These are phyloP conservation scores for Pilobolus umbonatus DNA, from an alignment of 192 early-diverging fungal genomes.

Conservation along the genomic window DNA sequence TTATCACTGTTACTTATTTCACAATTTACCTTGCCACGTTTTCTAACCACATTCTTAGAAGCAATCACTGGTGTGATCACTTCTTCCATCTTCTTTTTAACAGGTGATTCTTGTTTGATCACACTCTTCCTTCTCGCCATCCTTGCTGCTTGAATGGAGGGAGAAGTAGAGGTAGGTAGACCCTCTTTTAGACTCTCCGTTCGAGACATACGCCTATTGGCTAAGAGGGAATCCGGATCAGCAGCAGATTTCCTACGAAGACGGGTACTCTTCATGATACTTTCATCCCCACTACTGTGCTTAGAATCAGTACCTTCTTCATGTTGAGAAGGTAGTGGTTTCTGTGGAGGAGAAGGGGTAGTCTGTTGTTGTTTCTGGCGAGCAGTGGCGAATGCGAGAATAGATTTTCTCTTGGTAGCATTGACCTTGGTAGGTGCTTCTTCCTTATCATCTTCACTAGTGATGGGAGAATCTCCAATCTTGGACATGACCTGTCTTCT, in stretches of 20 bases:
- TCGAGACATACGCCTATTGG: conserved; percentile 14
- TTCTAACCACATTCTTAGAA: conserved; percentile 14
- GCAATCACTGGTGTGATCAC: not conserved
- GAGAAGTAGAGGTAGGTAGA: conserved; percentile 18
- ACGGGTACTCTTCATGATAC: not conserved
- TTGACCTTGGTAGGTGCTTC: not conserved
- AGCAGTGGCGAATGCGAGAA: conserved; percentile 2
- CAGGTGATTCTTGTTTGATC: not conserved
- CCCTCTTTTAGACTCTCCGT: conserved; percentile 29
- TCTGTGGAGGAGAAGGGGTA: not conserved
- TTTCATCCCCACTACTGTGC: not conserved
- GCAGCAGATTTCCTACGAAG: not conserved
- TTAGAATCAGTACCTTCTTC: not conserved
- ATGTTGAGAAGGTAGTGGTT: not conserved
- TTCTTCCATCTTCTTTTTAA: not conserved
- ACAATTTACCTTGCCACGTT: conserved; percentile 26
- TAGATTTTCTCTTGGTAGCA: conserved; percentile 1
- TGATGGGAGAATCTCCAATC: not conserved
- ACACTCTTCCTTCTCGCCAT: conserved; percentile 11
- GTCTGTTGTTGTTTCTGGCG: not conserved
- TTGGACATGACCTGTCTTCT: not conserved
- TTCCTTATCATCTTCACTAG: conserved; percentile 10
- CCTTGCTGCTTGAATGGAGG: conserved; percentile 12
- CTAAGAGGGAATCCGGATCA: not conserved
- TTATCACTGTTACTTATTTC: not conserved